phyloP scores from a whole-genome alignment of 164 flowering plant species.

The Platanus orientalis region DNA sequence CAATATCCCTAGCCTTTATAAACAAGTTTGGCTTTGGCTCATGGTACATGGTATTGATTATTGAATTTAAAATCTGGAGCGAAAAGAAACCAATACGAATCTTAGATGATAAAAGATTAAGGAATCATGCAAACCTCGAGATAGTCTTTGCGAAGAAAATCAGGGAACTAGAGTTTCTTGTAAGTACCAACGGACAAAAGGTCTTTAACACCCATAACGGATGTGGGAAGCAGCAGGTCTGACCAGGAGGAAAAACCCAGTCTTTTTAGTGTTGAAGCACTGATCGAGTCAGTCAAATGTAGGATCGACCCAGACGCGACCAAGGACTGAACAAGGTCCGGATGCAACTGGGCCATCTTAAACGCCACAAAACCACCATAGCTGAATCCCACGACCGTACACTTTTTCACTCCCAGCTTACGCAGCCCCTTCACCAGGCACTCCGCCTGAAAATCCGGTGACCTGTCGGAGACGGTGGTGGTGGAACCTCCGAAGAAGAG shows the following conservation, averaged over 20 bases:
- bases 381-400: constrained; percentile 69
- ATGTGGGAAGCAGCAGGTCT: constrained; percentile 59
- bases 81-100: too few species aligned
- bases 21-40: too few species aligned
- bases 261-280: constrained; percentile 25
- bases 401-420: constrained; percentile 56
- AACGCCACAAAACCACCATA: constrained; percentile 89
- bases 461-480: constrained; percentile 43
- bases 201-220: constrained; percentile 67
- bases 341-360: constrained; percentile 60
- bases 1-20: too few species aligned
- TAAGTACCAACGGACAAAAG: constrained; percentile 57
- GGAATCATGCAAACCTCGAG: constrained; percentile 59
- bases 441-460: constrained; percentile 69
- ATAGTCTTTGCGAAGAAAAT: constrained; percentile 54
- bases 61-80: too few species aligned
- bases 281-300: constrained; percentile 64
- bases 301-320: constrained; percentile 69
- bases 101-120: too few species aligned
- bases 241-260: constrained; percentile 67
- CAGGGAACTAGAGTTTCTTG: constrained; percentile 75
- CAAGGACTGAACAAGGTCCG: constrained; percentile 49
- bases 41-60: too few species aligned
- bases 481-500: constrained; percentile 70
- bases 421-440: constrained; percentile 45